Evolutionary conservation across 2,329 filamentous ascomycete species (phyloP), one percentile per base, ranked within the genome.

Genomic region (Fusarium cyanostomum): DNA sequence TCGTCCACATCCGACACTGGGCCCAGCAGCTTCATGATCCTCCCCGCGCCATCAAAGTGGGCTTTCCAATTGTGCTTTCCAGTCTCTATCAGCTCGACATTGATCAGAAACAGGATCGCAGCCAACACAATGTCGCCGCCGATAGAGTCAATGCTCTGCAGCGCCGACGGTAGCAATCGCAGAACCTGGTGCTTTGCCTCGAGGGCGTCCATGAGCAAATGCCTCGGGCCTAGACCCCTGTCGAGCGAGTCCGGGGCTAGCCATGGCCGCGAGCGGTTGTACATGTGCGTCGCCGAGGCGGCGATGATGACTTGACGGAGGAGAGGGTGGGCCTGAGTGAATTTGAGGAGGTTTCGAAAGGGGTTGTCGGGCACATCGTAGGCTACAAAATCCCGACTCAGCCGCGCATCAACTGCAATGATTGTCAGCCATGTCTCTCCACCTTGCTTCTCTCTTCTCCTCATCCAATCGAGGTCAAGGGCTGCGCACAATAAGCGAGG

Each of bases 311-410:
- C 79, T 62, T 82, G 77, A 43, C 78, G 77, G 28, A 84, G 69
- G 18, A 81, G 75, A 38, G 78, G 77, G 35, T 81, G 77, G 10
- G 70, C 67, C 30, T 71, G 73, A 18, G 79, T 77, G 46, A 82
- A 69, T 8, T 80, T 76, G 45, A 83, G 69, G 27, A 83, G 73
- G 44, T 66, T 73, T 59, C 80, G 80, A 66, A 82, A 83, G 7
- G 81, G 81, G 67, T 84, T 84, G 49, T 78, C 74, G 12, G 76
- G 74, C 43, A 78, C 65, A 69, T 83, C 81, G 49, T 77, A 74
- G 24, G 80, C 78, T 51, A 83, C 80, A 37, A 87, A 76, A 65
- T 86, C 84, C 68, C 76, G 79, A 73, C 83, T 86, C 44, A 87
- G 74, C 34, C 81, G 72, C n/a, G 71, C 74, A 51, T 81, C 72